These are phyloP conservation scores for Dryas integrifolia DNA, from an alignment of 331 rosid species.

Conservation along the genomic window DNA sequence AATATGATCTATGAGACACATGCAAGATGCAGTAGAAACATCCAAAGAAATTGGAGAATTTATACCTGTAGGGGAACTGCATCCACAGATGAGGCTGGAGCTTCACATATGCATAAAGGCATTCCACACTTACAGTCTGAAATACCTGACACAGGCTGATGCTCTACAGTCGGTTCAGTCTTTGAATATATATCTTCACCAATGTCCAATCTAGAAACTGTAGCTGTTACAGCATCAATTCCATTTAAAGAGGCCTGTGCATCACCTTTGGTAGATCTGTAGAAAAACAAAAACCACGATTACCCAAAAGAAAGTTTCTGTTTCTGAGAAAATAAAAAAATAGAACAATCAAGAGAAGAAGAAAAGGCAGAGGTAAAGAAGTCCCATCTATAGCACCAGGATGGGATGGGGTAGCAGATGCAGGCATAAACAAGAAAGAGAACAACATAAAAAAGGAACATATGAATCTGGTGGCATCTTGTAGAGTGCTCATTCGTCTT, in stretches of 20 bases:
- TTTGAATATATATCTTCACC: constrained; percentile 38
- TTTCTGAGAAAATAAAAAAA: neutral
- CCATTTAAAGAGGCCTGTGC: constrained; percentile 47
- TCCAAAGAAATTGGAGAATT: constrained; percentile 21
- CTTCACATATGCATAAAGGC: constrained; percentile 97
- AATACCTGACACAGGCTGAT: constrained; percentile 32
- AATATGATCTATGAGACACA: constrained; percentile 20
- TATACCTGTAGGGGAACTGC: constrained; percentile 52
- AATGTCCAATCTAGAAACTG: constrained; percentile 64
- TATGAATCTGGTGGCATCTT: neutral
- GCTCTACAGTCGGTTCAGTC: constrained; percentile 37
- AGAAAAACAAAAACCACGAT: constrained; percentile 25
- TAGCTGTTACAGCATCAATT: constrained; percentile 45
- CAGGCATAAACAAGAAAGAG: constrained; percentile 15
- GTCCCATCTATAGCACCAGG: neutral
- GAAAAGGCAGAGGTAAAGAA: neutral
- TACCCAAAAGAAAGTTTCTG: neutral
- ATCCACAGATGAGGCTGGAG: constrained; percentile 55
- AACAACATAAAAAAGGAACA: neutral
- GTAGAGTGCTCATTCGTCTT: neutral
- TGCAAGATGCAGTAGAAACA: constrained; percentile 5
- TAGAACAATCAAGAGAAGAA: constrained; percentile 2
- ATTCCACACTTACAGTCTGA: constrained; percentile 90
- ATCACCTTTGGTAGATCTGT: constrained; percentile 52
- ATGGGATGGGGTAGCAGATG: neutral